Evolutionary conservation across 768 basidiomycete genomes (phyloP), one percentile per base, ranked within the genome.

Genomic region (Leucogyrophana mollusca): DNA sequence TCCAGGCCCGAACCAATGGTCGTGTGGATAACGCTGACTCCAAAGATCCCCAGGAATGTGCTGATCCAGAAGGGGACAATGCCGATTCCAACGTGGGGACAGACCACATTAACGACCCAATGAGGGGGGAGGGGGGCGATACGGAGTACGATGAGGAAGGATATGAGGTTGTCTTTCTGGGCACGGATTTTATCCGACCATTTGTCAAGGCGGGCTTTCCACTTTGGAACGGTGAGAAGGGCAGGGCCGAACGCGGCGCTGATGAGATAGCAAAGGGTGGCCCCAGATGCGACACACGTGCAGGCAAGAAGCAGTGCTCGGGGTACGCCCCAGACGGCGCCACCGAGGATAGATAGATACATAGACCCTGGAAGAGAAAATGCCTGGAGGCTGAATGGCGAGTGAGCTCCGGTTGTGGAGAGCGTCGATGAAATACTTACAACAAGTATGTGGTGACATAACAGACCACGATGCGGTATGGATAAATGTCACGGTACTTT

Each of bases 301-400:
- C 94, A 97, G 9, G 88, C 88, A n/a, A 98, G 78, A 4, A 90
- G 87, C 4, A 97, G 76, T 0, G 94, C 94, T 9, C 83, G 70
- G 2, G 89, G 68, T 22, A 95, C 85, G 32, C 94, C 94, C 85
- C 93, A 98, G 3, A 96, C 88, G 1, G 95, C 95, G 25, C 95
- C 95, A 16, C 90, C 94, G 10, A 97, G 82, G 58, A 98, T 96
- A 43, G 93, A 93, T 39, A 98, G 80, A 62, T 98, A 98, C 94
- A 98, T 95, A 34, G 93, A 95, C 1, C 94, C 94, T 0, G 95
- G 94, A 11, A 97, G 77, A 6, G 94, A 94, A 69, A 97, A 98
- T 0, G 93, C 92, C 74, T 98, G 94, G 6, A 97, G 75, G 69
- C 94, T 95, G 59, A 9, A 32, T 17, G 9, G 20, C 17, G 42